A percentile compares a stretch with the other conserved stretches of the same genome.
These are phyloP conservation scores for Aphanocladium album DNA, from an alignment of 2,329 filamentous ascomycete genomes.

Conservation along the genomic window DNA sequence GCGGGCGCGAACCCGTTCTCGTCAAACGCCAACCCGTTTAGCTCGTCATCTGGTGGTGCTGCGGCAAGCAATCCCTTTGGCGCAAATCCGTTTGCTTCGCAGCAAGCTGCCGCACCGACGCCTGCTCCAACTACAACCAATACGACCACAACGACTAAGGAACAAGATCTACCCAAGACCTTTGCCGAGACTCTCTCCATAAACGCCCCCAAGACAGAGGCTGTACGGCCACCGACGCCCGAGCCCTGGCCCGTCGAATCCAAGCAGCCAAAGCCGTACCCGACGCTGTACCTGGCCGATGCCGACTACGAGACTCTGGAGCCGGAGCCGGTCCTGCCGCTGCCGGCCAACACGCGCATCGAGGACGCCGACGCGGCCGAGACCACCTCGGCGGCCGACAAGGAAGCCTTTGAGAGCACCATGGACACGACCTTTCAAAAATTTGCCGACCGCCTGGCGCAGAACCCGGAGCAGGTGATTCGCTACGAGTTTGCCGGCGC, in stretches of 20 bases:
- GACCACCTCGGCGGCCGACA: conserved; percentile 50
- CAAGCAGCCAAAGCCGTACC: conserved; percentile 65
- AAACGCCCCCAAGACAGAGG: conserved; percentile 44
- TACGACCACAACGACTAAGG: conserved; percentile 15
- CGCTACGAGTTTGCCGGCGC: conserved; percentile 71
- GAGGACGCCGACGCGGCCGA: conserved; percentile 36
- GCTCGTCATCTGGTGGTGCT: conserved; percentile 21
- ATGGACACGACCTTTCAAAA: conserved; percentile 75
- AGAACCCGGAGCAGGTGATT: conserved; percentile 79
- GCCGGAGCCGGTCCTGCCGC: conserved; percentile 44
- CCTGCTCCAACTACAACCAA: conserved; percentile 21
- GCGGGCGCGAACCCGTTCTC: conserved; percentile 56
- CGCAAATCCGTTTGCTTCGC: conserved; percentile 24
- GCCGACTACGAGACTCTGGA: conserved; percentile 90
- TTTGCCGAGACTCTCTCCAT: conserved; percentile 74
- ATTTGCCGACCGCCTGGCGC: conserved; percentile 70
- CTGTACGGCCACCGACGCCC: conserved; percentile 33
- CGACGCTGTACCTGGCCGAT: conserved; percentile 72
- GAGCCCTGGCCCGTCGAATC: conserved; percentile 72
- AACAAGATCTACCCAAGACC: conserved; percentile 45
- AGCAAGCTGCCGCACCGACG: conserved; percentile 16
- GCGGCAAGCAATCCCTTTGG: conserved; percentile 25
- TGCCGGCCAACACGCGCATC: conserved; percentile 43
- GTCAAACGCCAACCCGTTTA: conserved; percentile 45
- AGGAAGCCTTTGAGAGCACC: conserved; percentile 65